phyloP scores from a whole-genome alignment of 23 red algal species.

The Gracilariopsis chorda region DNA sequence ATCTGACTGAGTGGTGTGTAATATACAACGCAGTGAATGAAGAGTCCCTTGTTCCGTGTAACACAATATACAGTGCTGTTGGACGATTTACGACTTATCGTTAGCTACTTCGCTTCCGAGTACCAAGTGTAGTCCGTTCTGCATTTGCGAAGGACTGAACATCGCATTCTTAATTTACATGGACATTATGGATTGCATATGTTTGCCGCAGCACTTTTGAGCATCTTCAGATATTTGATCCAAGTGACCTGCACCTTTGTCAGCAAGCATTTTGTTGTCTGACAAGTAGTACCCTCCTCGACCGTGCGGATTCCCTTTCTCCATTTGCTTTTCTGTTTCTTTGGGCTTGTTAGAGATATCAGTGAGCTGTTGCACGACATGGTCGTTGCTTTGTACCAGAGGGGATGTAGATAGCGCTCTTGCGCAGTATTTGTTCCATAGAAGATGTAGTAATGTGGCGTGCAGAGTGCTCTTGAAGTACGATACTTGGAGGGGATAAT shows the following conservation, averaged over 20 bases:
- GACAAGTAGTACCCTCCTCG: slow-evolving; percentile 33
- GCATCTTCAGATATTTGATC: slow-evolving; percentile 65
- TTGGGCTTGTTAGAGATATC: slow-evolving; percentile 82
- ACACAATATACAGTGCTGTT: too few relatives aligned
- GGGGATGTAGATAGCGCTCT: slow-evolving; percentile 79
- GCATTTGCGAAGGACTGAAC: slow-evolving; percentile 37
- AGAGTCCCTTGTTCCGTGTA: too few relatives aligned
- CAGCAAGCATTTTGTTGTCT: slow-evolving; percentile 1
- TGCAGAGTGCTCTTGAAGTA: slow-evolving; percentile 92
- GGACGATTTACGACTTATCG: too few relatives aligned
- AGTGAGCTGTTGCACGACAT: slow-evolving; percentile 69
- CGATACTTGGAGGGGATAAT: slow-evolving; percentile 83
- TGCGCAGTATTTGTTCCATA: slow-evolving; percentile 94
- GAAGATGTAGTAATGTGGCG: slow-evolving; percentile 57
- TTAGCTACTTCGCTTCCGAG: too few relatives aligned
- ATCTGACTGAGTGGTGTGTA: too few relatives aligned
- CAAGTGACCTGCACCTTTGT: slow-evolving; percentile 47
- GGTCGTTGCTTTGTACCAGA: slow-evolving; percentile 66
- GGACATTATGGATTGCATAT: slow-evolving; percentile 75
- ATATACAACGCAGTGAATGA: too few relatives aligned
- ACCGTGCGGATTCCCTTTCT: slow-evolving; percentile 29
- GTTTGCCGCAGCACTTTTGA: slow-evolving; percentile 56
- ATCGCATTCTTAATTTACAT: slow-evolving; percentile 73
- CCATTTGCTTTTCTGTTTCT: slow-evolving; percentile 30
- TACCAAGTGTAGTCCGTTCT: slow-evolving; percentile 13